Conservation (phyloP, 1,139 yeast genomes). For the Barnettozyma hawaiiensis region DNA sequence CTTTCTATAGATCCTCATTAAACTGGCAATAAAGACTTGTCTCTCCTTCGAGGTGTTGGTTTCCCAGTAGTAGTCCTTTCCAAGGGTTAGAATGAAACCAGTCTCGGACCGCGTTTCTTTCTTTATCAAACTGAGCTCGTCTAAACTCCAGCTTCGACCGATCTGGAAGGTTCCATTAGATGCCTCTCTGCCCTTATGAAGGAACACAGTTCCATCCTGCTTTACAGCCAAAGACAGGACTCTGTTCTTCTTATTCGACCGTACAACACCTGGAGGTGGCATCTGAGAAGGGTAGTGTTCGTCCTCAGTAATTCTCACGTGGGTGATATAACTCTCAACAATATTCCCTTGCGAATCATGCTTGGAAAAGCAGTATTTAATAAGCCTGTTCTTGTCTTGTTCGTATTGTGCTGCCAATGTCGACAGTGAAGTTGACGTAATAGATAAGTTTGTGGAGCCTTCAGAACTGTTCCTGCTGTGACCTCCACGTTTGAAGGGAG, state of each 20-base stretch:
- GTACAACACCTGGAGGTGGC: constrained; percentile 38
- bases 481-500: constrained; percentile 30
- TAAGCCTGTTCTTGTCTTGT: constrained; percentile 39
- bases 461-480: constrained; percentile 30
- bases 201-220: constrained; percentile 56
- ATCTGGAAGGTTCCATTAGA: constrained; percentile 73
- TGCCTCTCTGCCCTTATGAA: constrained; percentile 86
- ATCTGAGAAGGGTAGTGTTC: constrained; percentile 40
- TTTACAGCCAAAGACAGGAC: constrained; percentile 45
- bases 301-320: constrained; percentile 52
- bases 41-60: constrained; percentile 66
- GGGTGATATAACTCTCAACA: constrained; percentile 51
- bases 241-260: constrained; percentile 40
- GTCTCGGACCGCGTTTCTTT: constrained; percentile 44
- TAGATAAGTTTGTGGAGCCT: constrained; percentile 7
- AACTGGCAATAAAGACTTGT: constrained; percentile 54
- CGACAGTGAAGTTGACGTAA: constrained; percentile 25
- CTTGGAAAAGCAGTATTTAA: constrained; percentile 40
- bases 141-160: constrained; percentile 90
- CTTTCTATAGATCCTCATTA: constrained; percentile 59
- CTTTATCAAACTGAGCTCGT: constrained; percentile 56
- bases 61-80: constrained; percentile 84
- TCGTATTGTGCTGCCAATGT: constrained; percentile 48
- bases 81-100: constrained; percentile 59
- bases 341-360: constrained; percentile 34